Evolutionary conservation across 1,139 yeast species (phyloP).

Genomic region (Meyerozyma carpophila): DNA sequence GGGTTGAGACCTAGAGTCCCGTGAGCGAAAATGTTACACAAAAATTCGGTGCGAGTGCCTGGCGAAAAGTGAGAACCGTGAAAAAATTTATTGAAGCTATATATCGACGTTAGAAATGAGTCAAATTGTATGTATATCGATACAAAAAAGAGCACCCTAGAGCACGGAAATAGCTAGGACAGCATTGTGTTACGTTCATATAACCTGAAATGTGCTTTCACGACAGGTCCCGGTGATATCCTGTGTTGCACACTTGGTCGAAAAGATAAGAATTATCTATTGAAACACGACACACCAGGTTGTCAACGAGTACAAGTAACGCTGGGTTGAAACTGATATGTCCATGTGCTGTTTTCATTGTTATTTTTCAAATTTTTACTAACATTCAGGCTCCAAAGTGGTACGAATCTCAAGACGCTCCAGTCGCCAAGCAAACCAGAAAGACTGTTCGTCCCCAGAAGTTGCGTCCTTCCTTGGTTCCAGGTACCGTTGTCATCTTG

Average conservation of each 20-base stretch:
- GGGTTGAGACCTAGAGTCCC: constrained; percentile 6
- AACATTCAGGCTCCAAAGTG: constrained; percentile 74
- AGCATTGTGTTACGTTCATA: neutral
- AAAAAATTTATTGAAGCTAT: constrained; percentile 5
- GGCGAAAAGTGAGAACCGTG: constrained; percentile 11
- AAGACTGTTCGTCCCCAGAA: constrained; percentile 92
- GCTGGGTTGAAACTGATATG: neutral
- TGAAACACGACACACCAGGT: neutral
- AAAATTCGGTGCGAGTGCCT: constrained; percentile 12
- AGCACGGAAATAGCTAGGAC: neutral
- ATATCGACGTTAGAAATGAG: constrained; percentile 10
- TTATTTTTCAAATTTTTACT: neutral
- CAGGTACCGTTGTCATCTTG: constrained; percentile 97
- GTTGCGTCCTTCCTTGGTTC: constrained; percentile 94
- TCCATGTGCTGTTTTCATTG: neutral
- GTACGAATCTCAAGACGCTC: constrained; percentile 93
- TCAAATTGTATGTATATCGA: constrained; percentile 15
- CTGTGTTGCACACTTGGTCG: neutral
- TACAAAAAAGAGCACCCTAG: neutral
- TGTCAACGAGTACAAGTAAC: neutral
- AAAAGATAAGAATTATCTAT: neutral
- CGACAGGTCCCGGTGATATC: neutral
- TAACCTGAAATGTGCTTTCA: neutral
- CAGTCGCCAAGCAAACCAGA: constrained; percentile 82
- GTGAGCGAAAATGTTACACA: constrained; percentile 11